Conservation (phyloP, 352 stramenopile species). For the Phytophthora constricta region DNA sequence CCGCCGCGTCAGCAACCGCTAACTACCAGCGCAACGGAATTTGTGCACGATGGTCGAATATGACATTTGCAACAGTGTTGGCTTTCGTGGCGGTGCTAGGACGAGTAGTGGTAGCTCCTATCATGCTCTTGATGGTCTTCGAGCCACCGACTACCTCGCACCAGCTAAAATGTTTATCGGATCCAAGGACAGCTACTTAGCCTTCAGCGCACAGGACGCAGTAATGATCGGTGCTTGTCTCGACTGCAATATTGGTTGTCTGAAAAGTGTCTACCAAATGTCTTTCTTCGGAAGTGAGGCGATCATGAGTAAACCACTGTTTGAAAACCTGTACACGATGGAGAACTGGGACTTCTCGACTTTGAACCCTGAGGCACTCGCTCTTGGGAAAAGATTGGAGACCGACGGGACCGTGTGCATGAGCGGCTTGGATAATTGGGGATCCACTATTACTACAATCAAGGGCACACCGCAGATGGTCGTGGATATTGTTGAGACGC, state of each 20-base stretch:
- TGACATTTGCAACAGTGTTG: conserved; percentile 10
- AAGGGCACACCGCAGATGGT: conserved; percentile 18
- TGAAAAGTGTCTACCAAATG: conserved; percentile 15
- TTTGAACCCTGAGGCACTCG: conserved; percentile 4
- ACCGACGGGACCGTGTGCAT: conserved; percentile 17
- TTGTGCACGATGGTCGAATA: conserved; percentile 1
- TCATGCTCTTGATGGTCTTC: conserved; percentile 14
- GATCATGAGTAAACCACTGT: conserved; percentile 26
- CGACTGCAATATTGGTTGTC: conserved; percentile 20
- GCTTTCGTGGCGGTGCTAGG: conserved; percentile 22
- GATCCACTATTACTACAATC: conserved; percentile 11
- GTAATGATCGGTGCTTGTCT: conserved; percentile 22
- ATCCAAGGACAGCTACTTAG: conserved; percentile 22
- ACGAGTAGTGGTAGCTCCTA: conserved; percentile 17
- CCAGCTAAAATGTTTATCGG: conserved; percentile 21
- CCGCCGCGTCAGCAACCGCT: not conserved
- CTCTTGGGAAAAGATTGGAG: conserved; percentile 12
- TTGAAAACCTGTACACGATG: conserved; percentile 28
- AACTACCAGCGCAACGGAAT: not conserved
- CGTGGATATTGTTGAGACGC: not conserved
- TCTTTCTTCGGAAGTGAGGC: conserved; percentile 8
- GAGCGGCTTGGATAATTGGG: conserved; percentile 24
- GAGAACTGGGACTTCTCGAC: conserved; percentile 6
- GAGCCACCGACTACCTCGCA: conserved; percentile 18
- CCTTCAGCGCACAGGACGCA: conserved; percentile 19